Conservation (phyloP, 2,329 filamentous ascomycete genomes). For the Exophiala mesophila region DNA sequence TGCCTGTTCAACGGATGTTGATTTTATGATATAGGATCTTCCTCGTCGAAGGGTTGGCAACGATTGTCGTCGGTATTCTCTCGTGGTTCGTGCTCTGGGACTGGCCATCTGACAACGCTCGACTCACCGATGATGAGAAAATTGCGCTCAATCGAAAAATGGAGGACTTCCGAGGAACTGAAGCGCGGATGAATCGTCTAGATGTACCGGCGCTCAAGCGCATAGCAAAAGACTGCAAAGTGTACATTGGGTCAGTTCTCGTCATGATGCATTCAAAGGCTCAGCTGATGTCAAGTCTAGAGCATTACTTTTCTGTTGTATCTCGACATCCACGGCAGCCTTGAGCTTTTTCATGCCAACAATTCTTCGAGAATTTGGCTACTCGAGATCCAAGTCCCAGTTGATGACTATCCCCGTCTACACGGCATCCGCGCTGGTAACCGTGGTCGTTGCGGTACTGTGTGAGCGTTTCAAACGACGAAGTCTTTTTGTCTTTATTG, state of each 20-base stretch:
- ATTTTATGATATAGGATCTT: conserved; percentile 41
- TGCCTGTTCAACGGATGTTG: conserved; percentile 39
- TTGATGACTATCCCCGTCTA: conserved; percentile 6
- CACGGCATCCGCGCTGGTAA: conserved; percentile 27
- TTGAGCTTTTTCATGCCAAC: conserved; percentile 27
- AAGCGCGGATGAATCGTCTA: conserved; percentile 26
- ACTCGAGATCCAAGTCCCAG: neutral
- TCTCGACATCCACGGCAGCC: neutral
- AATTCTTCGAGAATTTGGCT: conserved; percentile 28
- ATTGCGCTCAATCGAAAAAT: conserved; percentile 36
- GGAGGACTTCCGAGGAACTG: conserved; percentile 31
- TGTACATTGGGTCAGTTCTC: conserved; percentile 24
- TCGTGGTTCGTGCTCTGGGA: conserved; percentile 48
- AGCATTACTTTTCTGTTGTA: neutral
- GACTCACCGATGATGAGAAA: conserved; percentile 37
- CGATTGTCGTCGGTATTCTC: conserved; percentile 42
- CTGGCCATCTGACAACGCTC: conserved; percentile 41
- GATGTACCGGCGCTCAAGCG: conserved; percentile 25
- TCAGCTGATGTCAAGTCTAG: conserved; percentile 16
- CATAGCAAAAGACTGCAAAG: conserved; percentile 30
- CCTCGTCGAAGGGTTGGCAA: conserved; percentile 46
- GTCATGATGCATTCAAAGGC: neutral
- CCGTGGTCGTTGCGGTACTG: conserved; percentile 26
- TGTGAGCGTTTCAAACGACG: conserved; percentile 30
- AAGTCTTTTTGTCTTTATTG: conserved; percentile 30